Evolutionary conservation across 805 yeast species (phyloP), one percentile per base, ranked within the genome.

Genomic region (Nakazawaea siamensis): DNA sequence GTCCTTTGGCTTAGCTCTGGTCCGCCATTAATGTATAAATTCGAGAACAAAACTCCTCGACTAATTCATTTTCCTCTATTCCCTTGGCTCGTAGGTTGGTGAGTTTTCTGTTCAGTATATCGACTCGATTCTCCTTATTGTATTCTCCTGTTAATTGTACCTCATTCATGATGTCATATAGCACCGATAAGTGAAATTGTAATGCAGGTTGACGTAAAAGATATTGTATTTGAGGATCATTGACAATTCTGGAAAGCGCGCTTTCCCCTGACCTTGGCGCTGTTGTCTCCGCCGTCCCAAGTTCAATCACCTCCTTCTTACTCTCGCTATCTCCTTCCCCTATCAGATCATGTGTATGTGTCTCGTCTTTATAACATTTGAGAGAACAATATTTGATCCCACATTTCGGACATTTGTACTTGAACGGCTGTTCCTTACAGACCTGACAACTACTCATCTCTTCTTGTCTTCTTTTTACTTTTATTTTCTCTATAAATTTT

Each of bases 81-180:
- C 94, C 94, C 4, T 80, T 79, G 3, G 48, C 50, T 23, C 94
- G 56, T 12, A 84, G 56, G 35, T 73, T 74, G 6, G 72, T 62
- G 8, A 84, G 57, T 44, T 80, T 76, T 44, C 72, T 66, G 41
- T 75, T 68, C 2, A 83, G 83, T 10, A 80, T 65, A 18, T 70
- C 78, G 17, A 58, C 43, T 24, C 83, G 54, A 15, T 77, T 76
- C 17, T 78, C 85, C 8, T 52, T 39, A 14, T 66, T 63, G 16
- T 58, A 55, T 43, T 76, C 83, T 9, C 66, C 64, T 3, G 79
- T 60, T 2, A 72, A 35, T 2, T 49, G 45, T 1, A 70, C 60
- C 40, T 78, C 75, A 21, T 55, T 52, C 12, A 73, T 49, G 1
- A 81, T 64, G 35, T 64, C 62, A 13, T 66, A 47, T 1, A 84